These are phyloP conservation scores for Trichosporon ovoides DNA, from an alignment of 1,284 basidiomycete species.

Conservation along the genomic window DNA sequence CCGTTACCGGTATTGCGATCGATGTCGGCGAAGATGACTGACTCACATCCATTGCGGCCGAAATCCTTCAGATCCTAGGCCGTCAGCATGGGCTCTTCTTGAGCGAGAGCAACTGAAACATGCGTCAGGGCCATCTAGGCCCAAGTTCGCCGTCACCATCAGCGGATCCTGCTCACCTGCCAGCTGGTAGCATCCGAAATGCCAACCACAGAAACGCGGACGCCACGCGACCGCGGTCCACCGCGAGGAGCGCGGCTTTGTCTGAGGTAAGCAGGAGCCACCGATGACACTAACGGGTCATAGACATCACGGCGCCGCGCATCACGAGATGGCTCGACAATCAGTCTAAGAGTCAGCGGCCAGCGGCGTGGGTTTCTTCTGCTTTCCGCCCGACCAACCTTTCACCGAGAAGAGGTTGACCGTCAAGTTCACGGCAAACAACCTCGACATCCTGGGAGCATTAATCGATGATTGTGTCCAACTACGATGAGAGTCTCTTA, in stretches of 20 bases:
- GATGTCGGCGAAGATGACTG: slow-evolving; percentile 84
- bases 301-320: slow-evolving; percentile 71
- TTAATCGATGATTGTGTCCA: not conserved
- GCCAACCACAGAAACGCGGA: slow-evolving; percentile 75
- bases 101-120: too few species aligned
- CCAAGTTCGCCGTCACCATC: too few species aligned
- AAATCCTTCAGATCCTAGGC: slow-evolving; percentile 91
- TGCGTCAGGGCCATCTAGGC: too few species aligned
- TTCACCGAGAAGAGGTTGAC: slow-evolving; percentile 78
- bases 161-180: too few species aligned
- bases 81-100: too few species aligned
- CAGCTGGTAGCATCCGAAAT: slow-evolving; percentile 89
- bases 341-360: slow-evolving; percentile 58
- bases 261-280: not conserved
- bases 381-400: slow-evolving; percentile 56
- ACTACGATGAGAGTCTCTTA: slow-evolving; percentile 30
- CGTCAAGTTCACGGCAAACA: slow-evolving; percentile 76
- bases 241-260: slow-evolving; percentile 26
- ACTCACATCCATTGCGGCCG: slow-evolving; percentile 77
- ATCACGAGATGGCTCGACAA: slow-evolving; percentile 87
- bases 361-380: too few species aligned
- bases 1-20: slow-evolving; percentile 82
- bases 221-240: slow-evolving; percentile 55
- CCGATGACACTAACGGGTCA: slow-evolving; percentile 55
- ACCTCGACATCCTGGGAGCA: slow-evolving; percentile 77